Evolutionary conservation across 208 protist genomes (phyloP).

Genomic region (Crithidia sp.): DNA sequence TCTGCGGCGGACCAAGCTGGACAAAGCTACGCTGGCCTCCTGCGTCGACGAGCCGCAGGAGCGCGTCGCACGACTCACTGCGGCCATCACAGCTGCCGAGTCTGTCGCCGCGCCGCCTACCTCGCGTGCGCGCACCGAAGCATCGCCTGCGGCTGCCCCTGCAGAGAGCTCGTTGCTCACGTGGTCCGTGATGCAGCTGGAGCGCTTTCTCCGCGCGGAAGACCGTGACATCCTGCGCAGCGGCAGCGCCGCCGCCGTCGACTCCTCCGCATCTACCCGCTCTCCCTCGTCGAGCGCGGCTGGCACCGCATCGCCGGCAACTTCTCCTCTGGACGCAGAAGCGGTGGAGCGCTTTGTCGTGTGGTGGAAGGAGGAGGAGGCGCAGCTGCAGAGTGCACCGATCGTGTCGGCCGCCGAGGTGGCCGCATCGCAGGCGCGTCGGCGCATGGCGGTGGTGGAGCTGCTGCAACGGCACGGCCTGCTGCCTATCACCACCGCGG

Average conservation of each 20-base stretch:
- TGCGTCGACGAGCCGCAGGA: constrained; percentile 21
- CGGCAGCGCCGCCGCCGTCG: not conserved
- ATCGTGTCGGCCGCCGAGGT: constrained; percentile 12
- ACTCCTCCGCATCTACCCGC: not conserved
- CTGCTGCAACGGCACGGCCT: constrained; percentile 25
- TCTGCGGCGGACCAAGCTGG: constrained; percentile 15
- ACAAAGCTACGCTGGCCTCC: constrained; percentile 15
- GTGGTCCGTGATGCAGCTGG: constrained; percentile 38
- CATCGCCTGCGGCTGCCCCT: not conserved
- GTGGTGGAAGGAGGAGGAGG: constrained; percentile 44
- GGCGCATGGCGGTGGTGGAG: constrained; percentile 24
- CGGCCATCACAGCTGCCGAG: constrained; percentile 3
- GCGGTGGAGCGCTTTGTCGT: constrained; percentile 45
- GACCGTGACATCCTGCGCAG: constrained; percentile 40
- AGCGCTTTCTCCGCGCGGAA: constrained; percentile 34
- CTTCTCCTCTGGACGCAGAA: constrained; percentile 17
- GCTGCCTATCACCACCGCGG: not conserved
- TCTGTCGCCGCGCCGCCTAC: constrained; percentile 14
- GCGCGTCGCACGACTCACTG: constrained; percentile 26
- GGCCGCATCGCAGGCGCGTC: constrained; percentile 22
- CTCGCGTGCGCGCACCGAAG: constrained; percentile 30
- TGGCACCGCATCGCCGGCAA: not conserved
- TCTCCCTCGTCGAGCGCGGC: not conserved
- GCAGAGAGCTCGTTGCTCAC: constrained; percentile 19
- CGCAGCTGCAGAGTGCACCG: constrained; percentile 10